phyloP scores from a whole-genome alignment of 2,329 filamentous ascomycete genomes.

The Xylaria sp. region DNA sequence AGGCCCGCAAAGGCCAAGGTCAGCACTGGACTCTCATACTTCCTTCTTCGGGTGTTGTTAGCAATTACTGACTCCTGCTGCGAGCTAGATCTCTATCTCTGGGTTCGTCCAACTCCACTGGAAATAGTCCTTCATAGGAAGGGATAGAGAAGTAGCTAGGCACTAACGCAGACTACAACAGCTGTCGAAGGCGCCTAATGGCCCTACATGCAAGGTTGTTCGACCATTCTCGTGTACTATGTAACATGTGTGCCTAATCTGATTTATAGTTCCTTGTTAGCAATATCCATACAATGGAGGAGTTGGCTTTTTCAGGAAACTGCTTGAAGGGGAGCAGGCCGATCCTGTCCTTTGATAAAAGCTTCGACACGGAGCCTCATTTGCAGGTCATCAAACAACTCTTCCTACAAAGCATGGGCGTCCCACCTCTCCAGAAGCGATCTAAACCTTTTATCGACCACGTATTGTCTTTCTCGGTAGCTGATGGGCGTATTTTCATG shows the following conservation, averaged over 20 bases:
- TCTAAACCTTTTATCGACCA: conserved; percentile 97
- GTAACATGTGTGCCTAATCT: conserved; percentile 11
- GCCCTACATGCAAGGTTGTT: conserved; percentile 54
- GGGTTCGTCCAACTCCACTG: conserved; percentile 63
- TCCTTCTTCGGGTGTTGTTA: background rate
- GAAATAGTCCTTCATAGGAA: conserved; percentile 1
- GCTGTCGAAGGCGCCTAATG: conserved; percentile 83
- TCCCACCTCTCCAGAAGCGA: conserved; percentile 87
- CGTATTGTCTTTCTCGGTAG: conserved; percentile 90
- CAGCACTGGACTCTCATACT: conserved; percentile 1
- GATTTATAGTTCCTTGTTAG: conserved; percentile 74
- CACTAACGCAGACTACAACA: conserved; percentile 20
- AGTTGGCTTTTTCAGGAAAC: conserved; percentile 96
- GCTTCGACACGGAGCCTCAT: conserved; percentile 85
- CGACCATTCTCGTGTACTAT: background rate
- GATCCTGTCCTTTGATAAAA: conserved; percentile 88
- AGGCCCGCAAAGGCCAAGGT: conserved; percentile 40
- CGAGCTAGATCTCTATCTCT: conserved; percentile 83
- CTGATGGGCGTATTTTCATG: conserved; percentile 96
- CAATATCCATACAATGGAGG: conserved; percentile 64
- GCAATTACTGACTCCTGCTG: conserved; percentile 12
- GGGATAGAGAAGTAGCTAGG: background rate
- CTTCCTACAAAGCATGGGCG: conserved; percentile 89
- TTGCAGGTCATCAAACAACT: conserved; percentile 88
- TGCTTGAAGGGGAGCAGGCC: conserved; percentile 94